Evolutionary conservation across 495 filamentous ascomycete species (phyloP).

Genomic region (Hyaloscypha bicolor): DNA sequence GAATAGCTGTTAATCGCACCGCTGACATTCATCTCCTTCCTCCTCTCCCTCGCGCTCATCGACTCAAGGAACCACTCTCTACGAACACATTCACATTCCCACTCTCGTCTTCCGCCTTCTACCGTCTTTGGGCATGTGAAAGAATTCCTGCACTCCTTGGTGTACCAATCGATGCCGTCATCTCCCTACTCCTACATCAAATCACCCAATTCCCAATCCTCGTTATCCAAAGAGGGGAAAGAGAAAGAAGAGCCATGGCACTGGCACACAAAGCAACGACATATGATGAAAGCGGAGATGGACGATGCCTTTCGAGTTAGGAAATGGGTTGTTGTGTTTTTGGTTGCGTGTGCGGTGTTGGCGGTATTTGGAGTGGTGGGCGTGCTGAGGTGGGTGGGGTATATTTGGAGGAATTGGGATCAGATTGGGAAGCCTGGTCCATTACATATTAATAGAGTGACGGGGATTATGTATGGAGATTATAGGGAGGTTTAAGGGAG

Average conservation of each 20-base stretch:
- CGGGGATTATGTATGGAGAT: neutral
- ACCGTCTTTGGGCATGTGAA: slow-evolving; percentile 13
- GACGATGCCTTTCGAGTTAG: slow-evolving; percentile 54
- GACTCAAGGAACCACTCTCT: slow-evolving; percentile 41
- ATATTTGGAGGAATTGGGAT: slow-evolving; percentile 12
- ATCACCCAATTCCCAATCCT: neutral
- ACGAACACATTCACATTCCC: slow-evolving; percentile 11
- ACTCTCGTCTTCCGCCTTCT: slow-evolving; percentile 1
- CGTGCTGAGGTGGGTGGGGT: slow-evolving; percentile 5
- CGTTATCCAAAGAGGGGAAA: neutral
- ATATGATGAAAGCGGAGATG: slow-evolving; percentile 52
- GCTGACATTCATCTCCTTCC: slow-evolving; percentile 51
- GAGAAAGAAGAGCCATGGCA: slow-evolving; percentile 36
- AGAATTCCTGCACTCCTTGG: slow-evolving; percentile 17
- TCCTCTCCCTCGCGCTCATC: slow-evolving; percentile 52
- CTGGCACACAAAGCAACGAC: slow-evolving; percentile 53
- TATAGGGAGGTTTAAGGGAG: neutral
- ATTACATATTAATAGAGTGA: neutral
- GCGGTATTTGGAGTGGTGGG: slow-evolving; percentile 3
- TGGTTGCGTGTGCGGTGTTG: slow-evolving; percentile 29
- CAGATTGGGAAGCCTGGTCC: neutral
- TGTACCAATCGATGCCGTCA: slow-evolving; percentile 36
- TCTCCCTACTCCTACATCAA: slow-evolving; percentile 30
- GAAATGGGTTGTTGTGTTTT: slow-evolving; percentile 38
- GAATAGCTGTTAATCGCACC: slow-evolving; percentile 49